Evolutionary conservation across 75 land plant genomes (phyloP), one percentile per base, ranked within the genome.

Genomic region (Selaginella moellendorffii): DNA sequence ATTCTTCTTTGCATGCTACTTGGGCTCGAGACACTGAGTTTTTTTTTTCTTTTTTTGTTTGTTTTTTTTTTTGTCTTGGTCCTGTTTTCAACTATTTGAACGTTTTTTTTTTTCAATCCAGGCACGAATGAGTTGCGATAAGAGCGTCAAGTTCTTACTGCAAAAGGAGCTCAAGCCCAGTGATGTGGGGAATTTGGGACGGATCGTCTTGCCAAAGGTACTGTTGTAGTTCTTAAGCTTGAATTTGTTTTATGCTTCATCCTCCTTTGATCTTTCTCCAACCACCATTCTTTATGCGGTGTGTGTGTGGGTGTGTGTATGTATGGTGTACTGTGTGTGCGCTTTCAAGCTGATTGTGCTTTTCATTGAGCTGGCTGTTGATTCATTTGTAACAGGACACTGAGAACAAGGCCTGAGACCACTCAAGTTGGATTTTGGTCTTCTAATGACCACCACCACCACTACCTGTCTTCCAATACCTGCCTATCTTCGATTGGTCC

Each of bases 181-280:
- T 1, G 65, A 63, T 30, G 65, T 63, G 1, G 36, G 19, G 25
- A 63, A 63, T 30, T 42, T 63, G 20, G 65, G 65, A 9, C 29
- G 65, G 31, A 63, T 63, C 17, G 65, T 63, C 21, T 30, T 63
- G 46, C 36, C 65, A 1, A 63, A 63, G 65, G 65, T 63, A 63
- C 23, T n/a, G n/a, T n/a, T n/a, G 9, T 23, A 26, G 18, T 27
- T 24, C 0, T 53, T 53, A 53, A 21, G 10, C 22, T 14, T 24
- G 29, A 52, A 22, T 8, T 36, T 24, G 0, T 2, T 65, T 42
- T 26, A 18, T n/a, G n/a, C n/a, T n/a, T n/a, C n/a, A n/a, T n/a
- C n/a, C n/a, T n/a, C n/a, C n/a, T n/a, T n/a, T n/a, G n/a, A n/a
- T n/a, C n/a, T n/a, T n/a, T n/a, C n/a, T n/a, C n/a, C n/a, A n/a